Evolutionary conservation across 2,329 filamentous ascomycete species (phyloP).

Genomic region (Pleoardoris graminearum): DNA sequence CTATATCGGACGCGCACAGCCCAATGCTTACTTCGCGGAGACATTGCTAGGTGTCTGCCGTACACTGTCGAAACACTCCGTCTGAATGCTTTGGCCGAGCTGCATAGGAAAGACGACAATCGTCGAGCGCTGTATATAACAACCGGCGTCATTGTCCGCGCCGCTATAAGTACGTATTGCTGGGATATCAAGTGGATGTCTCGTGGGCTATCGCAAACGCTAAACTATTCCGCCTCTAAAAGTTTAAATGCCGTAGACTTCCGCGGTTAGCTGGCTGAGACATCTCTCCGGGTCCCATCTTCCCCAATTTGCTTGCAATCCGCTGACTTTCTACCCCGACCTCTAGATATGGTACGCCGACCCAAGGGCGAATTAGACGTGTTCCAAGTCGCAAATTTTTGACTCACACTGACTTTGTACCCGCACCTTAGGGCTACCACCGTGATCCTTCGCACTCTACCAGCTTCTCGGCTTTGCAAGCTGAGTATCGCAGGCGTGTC

Average conservation of each 20-base stretch:
- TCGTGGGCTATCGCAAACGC: not conserved
- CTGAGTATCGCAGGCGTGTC: not conserved
- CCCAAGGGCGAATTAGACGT: no score
- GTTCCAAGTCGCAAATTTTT: no score
- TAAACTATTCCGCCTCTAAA: not conserved
- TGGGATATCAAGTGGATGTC: not conserved
- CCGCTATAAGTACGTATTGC: not conserved
- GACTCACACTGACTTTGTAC: no score
- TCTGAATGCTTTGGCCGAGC: not conserved
- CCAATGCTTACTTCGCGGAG: not conserved
- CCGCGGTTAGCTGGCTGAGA: no score
- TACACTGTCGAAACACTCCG: constrained; percentile 1
- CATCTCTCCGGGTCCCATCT: no score
- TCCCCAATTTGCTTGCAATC: no score
- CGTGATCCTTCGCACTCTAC: not conserved
- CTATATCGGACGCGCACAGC: not conserved
- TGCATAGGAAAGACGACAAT: not conserved
- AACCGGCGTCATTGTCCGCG: not conserved
- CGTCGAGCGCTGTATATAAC: not conserved
- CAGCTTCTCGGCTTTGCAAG: not conserved
- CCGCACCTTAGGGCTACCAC: not conserved
- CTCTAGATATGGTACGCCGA: no score
- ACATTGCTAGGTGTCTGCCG: not conserved
- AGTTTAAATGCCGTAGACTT: no score
- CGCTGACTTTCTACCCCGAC: not conserved